Evolutionary conservation across 169 alveolate species (phyloP).

Genomic region (Plasmodium adleri): DNA sequence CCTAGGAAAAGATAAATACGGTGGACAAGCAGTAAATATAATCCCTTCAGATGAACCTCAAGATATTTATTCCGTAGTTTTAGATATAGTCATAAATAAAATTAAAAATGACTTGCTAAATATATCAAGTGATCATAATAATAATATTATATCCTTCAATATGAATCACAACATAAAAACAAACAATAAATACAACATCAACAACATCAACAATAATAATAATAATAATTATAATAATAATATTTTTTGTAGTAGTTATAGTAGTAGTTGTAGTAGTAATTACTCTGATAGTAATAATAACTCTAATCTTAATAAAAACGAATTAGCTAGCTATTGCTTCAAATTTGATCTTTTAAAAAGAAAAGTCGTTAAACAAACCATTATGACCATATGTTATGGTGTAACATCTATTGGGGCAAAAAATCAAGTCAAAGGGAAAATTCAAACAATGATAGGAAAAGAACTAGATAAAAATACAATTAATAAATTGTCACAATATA

Average conservation of each 20-base stretch:
- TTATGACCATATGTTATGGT: conserved; percentile 98
- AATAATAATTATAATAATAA: background rate
- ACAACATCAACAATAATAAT: background rate
- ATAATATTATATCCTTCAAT: background rate
- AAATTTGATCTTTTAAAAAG: conserved; percentile 89
- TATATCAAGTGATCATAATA: background rate
- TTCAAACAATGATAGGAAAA: conserved; percentile 46
- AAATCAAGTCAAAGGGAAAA: conserved; percentile 77
- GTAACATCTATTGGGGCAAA: conserved; percentile 96
- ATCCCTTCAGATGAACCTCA: conserved; percentile 94
- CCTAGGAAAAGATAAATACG: conserved; percentile 95
- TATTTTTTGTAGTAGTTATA: background rate
- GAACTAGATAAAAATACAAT: conserved; percentile 77
- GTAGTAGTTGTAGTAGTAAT: conserved; percentile 9
- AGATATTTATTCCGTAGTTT: conserved; percentile 95
- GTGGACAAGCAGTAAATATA: conserved; percentile 95
- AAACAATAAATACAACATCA: too few species aligned
- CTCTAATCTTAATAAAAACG: conserved; percentile 9
- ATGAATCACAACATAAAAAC: too few species aligned
- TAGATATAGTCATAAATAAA: conserved; percentile 82
- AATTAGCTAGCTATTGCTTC: conserved; percentile 83
- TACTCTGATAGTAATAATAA: background rate
- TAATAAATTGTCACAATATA: conserved; percentile 80
- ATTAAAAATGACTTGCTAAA: conserved; percentile 67
- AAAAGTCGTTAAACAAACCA: conserved; percentile 97